Conservation (phyloP, 1,284 basidiomycete genomes). For the Athelia sp. region DNA sequence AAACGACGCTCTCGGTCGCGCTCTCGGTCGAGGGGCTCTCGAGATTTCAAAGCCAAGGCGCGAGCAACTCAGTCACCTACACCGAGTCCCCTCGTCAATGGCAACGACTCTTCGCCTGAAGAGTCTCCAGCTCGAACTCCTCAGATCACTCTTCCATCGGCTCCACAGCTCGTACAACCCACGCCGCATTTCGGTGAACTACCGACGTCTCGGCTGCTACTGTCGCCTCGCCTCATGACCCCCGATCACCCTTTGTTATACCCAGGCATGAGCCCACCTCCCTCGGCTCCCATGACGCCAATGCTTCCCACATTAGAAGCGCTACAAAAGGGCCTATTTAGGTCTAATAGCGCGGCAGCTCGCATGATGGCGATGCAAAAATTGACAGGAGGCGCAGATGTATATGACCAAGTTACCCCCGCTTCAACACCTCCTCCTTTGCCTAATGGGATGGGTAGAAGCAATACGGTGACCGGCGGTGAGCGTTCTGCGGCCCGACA, state of each 20-base stretch:
- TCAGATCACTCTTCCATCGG: slow-evolving; percentile 35
- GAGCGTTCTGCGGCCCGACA: slow-evolving; percentile 67
- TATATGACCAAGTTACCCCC: slow-evolving; percentile 45
- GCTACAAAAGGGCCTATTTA: slow-evolving; percentile 62
- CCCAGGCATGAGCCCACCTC: slow-evolving; percentile 59
- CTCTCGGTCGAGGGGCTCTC: slow-evolving; percentile 68
- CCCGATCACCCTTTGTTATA: slow-evolving; percentile 50
- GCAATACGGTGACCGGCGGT: slow-evolving; percentile 76
- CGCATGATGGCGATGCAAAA: slow-evolving; percentile 72
- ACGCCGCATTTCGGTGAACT: slow-evolving; percentile 54
- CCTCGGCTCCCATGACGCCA: slow-evolving; percentile 28
- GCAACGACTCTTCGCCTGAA: slow-evolving; percentile 66
- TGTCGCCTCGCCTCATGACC: slow-evolving; percentile 47
- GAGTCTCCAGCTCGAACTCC: slow-evolving; percentile 40
- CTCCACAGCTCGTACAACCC: slow-evolving; percentile 53
- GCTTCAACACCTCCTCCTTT: slow-evolving; percentile 45
- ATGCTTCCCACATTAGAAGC: slow-evolving; percentile 67
- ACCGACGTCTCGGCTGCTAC: slow-evolving; percentile 47
- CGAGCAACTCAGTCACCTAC: slow-evolving; percentile 40
- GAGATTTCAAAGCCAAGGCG: slow-evolving; percentile 61
- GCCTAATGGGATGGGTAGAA: slow-evolving; percentile 50
- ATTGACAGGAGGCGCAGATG: slow-evolving; percentile 59
- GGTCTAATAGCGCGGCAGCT: slow-evolving; percentile 73
- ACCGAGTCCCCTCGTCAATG: slow-evolving; percentile 36
- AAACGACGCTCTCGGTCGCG: slow-evolving; percentile 72